Base-by-base conservation (phyloP, 2,329 filamentous ascomycete species). In the Massarina eburnea region DNA sequence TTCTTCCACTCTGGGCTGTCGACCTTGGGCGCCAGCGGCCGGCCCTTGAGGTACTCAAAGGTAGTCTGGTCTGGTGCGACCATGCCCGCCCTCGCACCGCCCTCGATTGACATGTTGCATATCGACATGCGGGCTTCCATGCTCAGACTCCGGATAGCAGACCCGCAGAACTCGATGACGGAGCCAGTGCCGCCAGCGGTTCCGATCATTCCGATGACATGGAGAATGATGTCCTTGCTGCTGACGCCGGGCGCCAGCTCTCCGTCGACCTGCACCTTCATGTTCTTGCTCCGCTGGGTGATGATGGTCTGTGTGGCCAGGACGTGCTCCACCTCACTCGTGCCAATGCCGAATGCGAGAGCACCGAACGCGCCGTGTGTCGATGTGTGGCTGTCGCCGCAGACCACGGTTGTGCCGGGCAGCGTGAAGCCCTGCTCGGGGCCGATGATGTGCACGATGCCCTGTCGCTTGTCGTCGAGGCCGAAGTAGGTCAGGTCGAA, bases 51-150 rank as follows among this genome's bases (percentile, higher is more conserved):
- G 69, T 97, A 99, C 57, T 95, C 89, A 61, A 96, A 96, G 21
- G 94, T 97, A 47, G 79, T 88, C 66, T 96, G 86, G 65, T 99
- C 94, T 4, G 94, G 94, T 8, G 94, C 94, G 48, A 99, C 86
- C 91, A 99, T 95, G 57, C 94, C 94, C 49, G 92, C 92, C 74
- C 94, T 83, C 38, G 94, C 94, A 73, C 94, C 94, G 58, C 81
- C 94, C 78, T 99, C 94, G 59, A 97, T 96, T 12, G 91, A 91
- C 94, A 97, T 97, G 78, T 99, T 99, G 79, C 94, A 97, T 70
- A 99, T 95, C 53, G 91, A 96, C 94, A 99, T 97, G 58, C 94
- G 85, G 34, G 92, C 94, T 74, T 97, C 94, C 83, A 99, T 96
- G 73, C 89, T 95, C 61, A 97, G 79, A 51, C 74, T 76, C 59